Evolutionary conservation across 164 flowering plant species (phyloP).

Genomic region (Chimonanthus salicifolius): DNA sequence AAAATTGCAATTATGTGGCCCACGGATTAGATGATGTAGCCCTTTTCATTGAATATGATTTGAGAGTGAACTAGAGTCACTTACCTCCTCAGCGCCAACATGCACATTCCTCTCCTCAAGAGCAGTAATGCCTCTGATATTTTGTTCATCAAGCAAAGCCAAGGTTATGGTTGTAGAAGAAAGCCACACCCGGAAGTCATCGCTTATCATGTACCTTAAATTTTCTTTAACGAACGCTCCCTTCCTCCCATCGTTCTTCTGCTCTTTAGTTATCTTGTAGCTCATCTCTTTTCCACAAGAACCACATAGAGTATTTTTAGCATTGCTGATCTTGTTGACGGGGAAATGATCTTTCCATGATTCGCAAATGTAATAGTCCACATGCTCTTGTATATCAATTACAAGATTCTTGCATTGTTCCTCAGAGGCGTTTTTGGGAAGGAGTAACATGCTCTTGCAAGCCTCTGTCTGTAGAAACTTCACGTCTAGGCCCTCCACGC

Average conservation of each 20-base stretch:
- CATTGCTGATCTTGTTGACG: too few relatives aligned
- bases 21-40: too few relatives aligned
- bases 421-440: background rate
- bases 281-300: background rate
- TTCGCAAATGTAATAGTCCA: background rate
- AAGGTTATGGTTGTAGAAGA: background rate
- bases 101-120: background rate
- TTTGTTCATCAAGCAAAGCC: background rate
- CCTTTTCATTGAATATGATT: too few relatives aligned
- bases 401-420: background rate
- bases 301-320: background rate
- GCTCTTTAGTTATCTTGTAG: too few relatives aligned
- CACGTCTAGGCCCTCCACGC: slow-evolving; percentile 4
- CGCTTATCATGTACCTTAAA: slow-evolving; percentile 2
- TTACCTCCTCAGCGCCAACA: slow-evolving; percentile 7
- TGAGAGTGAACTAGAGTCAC: background rate
- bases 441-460: background rate
- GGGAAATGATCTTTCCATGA: background rate
- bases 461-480: background rate
- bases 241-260: too few relatives aligned
- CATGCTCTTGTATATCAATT: background rate
- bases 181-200: slow-evolving; percentile 6
- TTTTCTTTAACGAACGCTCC: slow-evolving; percentile 5
- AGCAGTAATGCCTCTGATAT: background rate
- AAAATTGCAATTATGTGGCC: too few relatives aligned